These are phyloP conservation scores for Potentilla sterilis DNA, from an alignment of 306 rosid genomes.

Conservation along the genomic window DNA sequence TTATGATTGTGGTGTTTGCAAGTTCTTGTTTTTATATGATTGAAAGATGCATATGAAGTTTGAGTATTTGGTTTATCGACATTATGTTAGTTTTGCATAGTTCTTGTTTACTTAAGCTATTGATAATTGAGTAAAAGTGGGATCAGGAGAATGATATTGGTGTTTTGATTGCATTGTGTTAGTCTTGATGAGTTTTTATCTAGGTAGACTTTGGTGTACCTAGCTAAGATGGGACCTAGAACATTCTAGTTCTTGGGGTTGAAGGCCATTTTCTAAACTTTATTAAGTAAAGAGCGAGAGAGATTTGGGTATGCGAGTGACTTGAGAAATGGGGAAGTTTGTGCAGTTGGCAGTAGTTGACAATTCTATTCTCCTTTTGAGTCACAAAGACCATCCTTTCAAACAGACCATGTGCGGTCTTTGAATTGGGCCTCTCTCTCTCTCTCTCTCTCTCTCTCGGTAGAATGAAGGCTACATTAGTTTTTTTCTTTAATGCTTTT, in stretches of 20 bases:
- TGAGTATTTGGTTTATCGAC: neutral
- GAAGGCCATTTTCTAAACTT: neutral
- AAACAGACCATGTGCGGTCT: neutral
- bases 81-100: neutral
- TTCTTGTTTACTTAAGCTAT: neutral
- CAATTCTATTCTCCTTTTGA: neutral
- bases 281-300: neutral
- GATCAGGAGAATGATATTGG: neutral
- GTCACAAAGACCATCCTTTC: neutral
- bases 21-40: neutral
- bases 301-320: neutral
- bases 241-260: neutral
- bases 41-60: no score
- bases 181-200: neutral
- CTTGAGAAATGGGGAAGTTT: neutral
- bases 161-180: neutral
- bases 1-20: neutral
- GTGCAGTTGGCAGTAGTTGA: neutral
- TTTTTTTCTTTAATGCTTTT: conserved; percentile 6
- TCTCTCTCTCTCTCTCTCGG: no score
- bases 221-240: neutral
- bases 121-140: neutral
- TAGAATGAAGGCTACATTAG: no score
- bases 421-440: neutral
- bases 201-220: neutral